Conservation (phyloP, 371 early-diverging fungal genomes). For the Haplosporangium sp. region DNA sequence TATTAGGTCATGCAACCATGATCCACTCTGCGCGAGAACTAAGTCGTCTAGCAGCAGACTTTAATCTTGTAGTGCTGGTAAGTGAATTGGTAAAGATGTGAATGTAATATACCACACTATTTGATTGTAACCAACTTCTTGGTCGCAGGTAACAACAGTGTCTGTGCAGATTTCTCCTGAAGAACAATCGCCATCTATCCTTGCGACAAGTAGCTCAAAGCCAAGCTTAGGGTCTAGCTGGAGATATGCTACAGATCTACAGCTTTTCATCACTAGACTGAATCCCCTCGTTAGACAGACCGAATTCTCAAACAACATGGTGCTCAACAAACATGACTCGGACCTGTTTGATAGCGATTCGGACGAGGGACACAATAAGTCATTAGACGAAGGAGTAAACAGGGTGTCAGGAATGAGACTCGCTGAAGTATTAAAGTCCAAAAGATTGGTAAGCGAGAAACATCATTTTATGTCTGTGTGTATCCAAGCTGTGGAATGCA, state of each 20-base stretch:
- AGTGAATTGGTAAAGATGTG: not conserved
- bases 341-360: conserved; percentile 3
- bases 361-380: not conserved
- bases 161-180: conserved; percentile 31
- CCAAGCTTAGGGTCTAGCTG: conserved; percentile 40
- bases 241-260: conserved; percentile 43
- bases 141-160: conserved; percentile 27
- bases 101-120: not conserved
- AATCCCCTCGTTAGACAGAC: not conserved
- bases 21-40: conserved; percentile 44
- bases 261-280: conserved; percentile 28
- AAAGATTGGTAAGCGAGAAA: conserved; percentile 22
- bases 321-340: not conserved
- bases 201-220: conserved; percentile 23
- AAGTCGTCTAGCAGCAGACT: conserved; percentile 24
- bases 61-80: conserved; percentile 26
- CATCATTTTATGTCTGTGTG: not conserved
- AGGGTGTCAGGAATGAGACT: conserved; percentile 6
- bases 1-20: conserved; percentile 43
- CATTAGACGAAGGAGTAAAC: not conserved
- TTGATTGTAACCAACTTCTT: not conserved
- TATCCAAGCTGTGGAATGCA: not conserved
- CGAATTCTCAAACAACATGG: not conserved
- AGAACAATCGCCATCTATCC: conserved; percentile 46
- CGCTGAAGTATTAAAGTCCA: conserved; percentile 40